Evolutionary conservation across 2,329 filamentous ascomycete species (phyloP).

Genomic region (Dactylonectria macrodidyma): DNA sequence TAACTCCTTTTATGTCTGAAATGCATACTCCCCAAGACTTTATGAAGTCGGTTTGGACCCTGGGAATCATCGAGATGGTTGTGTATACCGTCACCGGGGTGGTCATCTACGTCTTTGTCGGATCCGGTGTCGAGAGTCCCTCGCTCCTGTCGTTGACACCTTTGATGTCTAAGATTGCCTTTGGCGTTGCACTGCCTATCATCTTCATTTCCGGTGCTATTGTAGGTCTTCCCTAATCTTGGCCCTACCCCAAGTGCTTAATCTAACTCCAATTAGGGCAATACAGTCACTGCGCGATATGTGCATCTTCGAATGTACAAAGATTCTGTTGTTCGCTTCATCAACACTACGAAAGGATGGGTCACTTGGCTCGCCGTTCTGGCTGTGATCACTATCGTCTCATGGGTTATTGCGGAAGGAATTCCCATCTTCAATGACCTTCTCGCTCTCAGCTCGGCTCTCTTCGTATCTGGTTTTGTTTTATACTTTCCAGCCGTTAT

Average conservation of each 20-base stretch:
- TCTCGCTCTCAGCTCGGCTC: slow-evolving; percentile 64
- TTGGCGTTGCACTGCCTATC: slow-evolving; percentile 75
- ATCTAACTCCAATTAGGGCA: slow-evolving; percentile 41
- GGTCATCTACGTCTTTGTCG: slow-evolving; percentile 77
- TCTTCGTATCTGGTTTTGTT: slow-evolving; percentile 59
- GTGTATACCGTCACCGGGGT: slow-evolving; percentile 74
- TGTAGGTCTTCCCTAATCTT: not conserved
- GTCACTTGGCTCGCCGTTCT: slow-evolving; percentile 71
- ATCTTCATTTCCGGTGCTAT: slow-evolving; percentile 79
- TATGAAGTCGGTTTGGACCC: slow-evolving; percentile 65
- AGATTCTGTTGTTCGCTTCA: slow-evolving; percentile 25
- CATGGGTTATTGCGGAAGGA: slow-evolving; percentile 69
- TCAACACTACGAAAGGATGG: slow-evolving; percentile 46
- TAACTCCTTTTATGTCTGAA: slow-evolving; percentile 60
- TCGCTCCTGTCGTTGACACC: slow-evolving; percentile 73
- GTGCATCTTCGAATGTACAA: slow-evolving; percentile 49
- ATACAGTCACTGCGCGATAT: slow-evolving; percentile 56
- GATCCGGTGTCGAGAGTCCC: slow-evolving; percentile 70
- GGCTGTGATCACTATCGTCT: slow-evolving; percentile 61
- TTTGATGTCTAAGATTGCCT: slow-evolving; percentile 72
- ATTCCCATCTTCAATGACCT: slow-evolving; percentile 80
- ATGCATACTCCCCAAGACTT: slow-evolving; percentile 58
- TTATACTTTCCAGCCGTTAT: slow-evolving; percentile 55
- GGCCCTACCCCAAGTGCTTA: too few relatives aligned
- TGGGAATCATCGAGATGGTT: slow-evolving; percentile 69